Percentiles rank a stretch among this genome's conserved stretches.
phyloP scores from a whole-genome alignment of 2,329 filamentous ascomycete genomes.

The Colletotrichum acutatum region DNA sequence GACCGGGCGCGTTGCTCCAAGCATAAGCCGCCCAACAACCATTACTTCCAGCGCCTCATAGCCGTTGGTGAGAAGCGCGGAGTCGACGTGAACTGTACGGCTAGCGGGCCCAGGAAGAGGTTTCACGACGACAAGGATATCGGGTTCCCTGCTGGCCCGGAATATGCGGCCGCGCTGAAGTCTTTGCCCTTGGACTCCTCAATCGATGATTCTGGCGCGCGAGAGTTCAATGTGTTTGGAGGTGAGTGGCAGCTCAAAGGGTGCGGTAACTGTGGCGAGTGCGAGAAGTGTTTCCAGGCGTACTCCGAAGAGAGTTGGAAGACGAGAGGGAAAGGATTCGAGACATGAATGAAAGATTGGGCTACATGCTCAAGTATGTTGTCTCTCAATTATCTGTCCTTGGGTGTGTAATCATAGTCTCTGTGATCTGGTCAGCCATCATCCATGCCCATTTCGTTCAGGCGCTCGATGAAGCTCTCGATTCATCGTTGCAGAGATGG shows the following conservation, averaged over 20 bases:
- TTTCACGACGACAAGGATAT: background rate
- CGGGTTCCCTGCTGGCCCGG: background rate
- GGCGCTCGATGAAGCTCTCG: no score
- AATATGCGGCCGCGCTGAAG: conserved; percentile 1
- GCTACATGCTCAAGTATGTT: no score
- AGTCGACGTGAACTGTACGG: background rate
- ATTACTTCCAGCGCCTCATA: background rate
- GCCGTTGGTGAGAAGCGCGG: background rate
- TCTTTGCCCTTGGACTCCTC: background rate
- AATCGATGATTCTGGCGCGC: background rate
- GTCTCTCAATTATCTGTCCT: no score
- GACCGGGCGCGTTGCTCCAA: background rate
- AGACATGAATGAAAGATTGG: no score
- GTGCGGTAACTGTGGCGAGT: conserved; percentile 12
- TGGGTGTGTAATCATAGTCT: no score
- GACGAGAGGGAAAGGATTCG: background rate
- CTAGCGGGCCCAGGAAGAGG: background rate
- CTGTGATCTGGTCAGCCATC: no score
- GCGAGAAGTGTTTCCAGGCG: background rate
- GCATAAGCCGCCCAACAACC: background rate
- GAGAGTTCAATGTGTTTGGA: background rate
- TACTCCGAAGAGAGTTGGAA: background rate
- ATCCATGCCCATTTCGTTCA: no score
- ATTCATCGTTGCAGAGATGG: no score
- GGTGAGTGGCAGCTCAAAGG: background rate